phyloP scores from a whole-genome alignment of 768 basidiomycete species.

The Mycena haematopus region DNA sequence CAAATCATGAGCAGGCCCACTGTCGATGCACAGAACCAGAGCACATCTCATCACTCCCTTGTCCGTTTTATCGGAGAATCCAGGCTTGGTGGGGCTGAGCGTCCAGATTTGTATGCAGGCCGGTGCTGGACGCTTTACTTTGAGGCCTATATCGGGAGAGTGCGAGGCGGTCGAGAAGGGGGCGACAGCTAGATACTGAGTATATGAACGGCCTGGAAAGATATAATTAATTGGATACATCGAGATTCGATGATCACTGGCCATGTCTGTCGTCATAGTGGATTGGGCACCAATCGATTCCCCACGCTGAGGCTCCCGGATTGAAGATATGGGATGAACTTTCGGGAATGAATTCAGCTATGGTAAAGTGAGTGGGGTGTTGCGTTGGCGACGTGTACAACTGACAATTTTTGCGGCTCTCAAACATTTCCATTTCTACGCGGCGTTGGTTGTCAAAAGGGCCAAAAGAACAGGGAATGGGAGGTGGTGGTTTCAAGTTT shows the following conservation, averaged over 20 bases:
- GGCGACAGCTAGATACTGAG: conserved; percentile 86
- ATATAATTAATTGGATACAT: conserved; percentile 8
- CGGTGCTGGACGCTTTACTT: conserved; percentile 56
- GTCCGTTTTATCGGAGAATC: conserved; percentile 32
- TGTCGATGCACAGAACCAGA: conserved; percentile 84
- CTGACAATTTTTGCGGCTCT: conserved; percentile 62
- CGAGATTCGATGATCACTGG: conserved; percentile 38
- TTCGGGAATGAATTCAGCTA: conserved; percentile 66
- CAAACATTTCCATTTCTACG: conserved; percentile 59
- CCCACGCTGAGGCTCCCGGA: conserved; percentile 91
- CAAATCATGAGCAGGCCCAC: conserved; percentile 78
- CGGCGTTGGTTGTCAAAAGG: conserved; percentile 59
- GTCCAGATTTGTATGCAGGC: conserved; percentile 92
- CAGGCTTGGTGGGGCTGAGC: conserved; percentile 35
- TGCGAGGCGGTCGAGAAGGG: conserved; percentile 72
- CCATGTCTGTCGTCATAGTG: conserved; percentile 61
- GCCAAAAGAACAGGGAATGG: conserved; percentile 71
- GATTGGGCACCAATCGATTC: conserved; percentile 92
- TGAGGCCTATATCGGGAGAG: conserved; percentile 70
- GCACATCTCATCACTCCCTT: conserved; percentile 72
- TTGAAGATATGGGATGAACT: conserved; percentile 77
- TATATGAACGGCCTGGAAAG: conserved; percentile 54
- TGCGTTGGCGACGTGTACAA: not conserved
- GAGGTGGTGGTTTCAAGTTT: conserved; percentile 55
- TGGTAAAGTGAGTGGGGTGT: not conserved